phyloP scores from a whole-genome alignment of 2,329 filamentous ascomycete genomes.

The Ophiostoma sp. region DNA sequence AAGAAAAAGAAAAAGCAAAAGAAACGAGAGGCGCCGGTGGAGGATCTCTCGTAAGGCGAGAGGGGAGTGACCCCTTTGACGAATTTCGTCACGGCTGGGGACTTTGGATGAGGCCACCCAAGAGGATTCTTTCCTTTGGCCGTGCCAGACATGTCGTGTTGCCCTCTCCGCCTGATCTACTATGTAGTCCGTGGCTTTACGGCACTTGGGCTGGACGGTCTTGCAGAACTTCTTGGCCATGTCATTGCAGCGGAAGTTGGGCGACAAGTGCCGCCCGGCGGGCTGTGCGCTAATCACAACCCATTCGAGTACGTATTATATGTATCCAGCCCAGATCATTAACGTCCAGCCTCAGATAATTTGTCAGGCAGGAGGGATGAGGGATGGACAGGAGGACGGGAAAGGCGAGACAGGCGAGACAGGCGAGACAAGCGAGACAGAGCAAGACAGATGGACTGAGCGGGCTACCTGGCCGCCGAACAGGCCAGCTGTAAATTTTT shows the following conservation, averaged over 20 bases:
- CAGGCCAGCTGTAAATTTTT: neutral
- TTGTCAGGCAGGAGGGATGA: neutral
- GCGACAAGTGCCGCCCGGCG: neutral
- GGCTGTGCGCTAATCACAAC: neutral
- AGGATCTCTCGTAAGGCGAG: neutral
- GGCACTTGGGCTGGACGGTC: neutral
- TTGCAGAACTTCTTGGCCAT: neutral
- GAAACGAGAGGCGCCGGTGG: neutral
- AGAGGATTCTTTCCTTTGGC: neutral
- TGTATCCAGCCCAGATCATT: neutral
- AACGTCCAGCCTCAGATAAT: constrained; percentile 7
- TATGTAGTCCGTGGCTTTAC: neutral
- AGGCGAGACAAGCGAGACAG: too few relatives aligned
- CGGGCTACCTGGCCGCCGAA: neutral
- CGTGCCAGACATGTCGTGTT: neutral
- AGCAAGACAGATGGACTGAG: neutral
- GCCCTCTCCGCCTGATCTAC: neutral
- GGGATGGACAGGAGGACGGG: neutral
- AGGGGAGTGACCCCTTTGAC: neutral
- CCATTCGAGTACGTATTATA: neutral
- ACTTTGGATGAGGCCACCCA: neutral
- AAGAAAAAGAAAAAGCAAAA: neutral
- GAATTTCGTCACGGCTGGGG: neutral
- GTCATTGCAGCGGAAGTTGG: neutral
- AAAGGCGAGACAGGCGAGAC: neutral